Base-by-base conservation (phyloP, 768 basidiomycete genomes). In the Strobilomyces dryophilus region DNA sequence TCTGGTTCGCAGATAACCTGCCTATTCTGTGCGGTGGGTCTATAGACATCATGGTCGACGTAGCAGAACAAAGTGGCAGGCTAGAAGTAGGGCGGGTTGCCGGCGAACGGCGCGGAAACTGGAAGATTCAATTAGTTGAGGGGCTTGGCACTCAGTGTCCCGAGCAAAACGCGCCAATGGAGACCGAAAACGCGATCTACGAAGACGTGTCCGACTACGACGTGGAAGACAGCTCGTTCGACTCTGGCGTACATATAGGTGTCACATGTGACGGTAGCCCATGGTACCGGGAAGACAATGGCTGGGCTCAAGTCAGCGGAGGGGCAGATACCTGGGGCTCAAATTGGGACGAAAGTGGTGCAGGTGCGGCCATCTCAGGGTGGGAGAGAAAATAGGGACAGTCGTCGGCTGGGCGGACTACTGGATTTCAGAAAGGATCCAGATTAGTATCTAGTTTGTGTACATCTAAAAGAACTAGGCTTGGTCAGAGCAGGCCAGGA, bases 1-100 rank as follows among this genome's bases (percentile, higher is more conserved):
- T 77, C 37, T 79, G 76, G 77, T 84, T 51, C 73, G 78, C 62
- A 71, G 79, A 66, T 3, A 52, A 67, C 31, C 47, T 73, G n/a
- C 55, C 65, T 5, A 24, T 64, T 39, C 48, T 68, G 18, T 73
- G 72, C 40, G 74, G 74, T 29, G 72, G 73, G 17, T 65, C 65
- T 14, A 53, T 71, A 10, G 63, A 69, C 15, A 47, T 61, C 21
- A 54, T 73, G 60, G 53, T 70, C 41, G 45, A 62, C 24, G 58
- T 45, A 56, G 56, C 54, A 4, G 67, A 67, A 51, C 53, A 52
- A 49, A 58, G 69, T 31, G 37, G 56, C 4, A 57, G 49, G 20
- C 56, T 76, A 40, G 50, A 58, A 17, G 31, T 71, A 24, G 56
- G 43, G 48, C 65, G 42, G 45, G 55, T 57, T 52, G 51, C 62